Conservation (phyloP, 2,329 filamentous ascomycete genomes). For the Fusarium foetens region DNA sequence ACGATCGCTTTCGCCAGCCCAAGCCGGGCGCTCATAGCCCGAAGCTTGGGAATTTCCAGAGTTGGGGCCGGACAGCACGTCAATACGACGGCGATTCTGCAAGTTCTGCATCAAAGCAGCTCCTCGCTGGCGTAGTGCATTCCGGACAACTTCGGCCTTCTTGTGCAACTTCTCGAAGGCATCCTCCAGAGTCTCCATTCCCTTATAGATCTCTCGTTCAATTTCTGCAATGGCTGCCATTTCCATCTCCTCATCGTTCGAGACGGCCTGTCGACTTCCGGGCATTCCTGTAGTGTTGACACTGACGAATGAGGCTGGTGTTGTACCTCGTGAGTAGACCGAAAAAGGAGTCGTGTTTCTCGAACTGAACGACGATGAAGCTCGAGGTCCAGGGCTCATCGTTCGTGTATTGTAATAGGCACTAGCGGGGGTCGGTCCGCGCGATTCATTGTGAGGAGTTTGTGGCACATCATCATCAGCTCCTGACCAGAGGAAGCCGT, state of each 20-base stretch:
- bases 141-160: slow-evolving; percentile 83
- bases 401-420: slow-evolving; percentile 54
- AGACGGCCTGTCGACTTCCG: slow-evolving; percentile 70
- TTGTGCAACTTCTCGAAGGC: slow-evolving; percentile 92
- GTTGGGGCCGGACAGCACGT: slow-evolving; percentile 60
- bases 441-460: slow-evolving; percentile 57
- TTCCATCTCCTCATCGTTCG: slow-evolving; percentile 92
- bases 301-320: slow-evolving; percentile 68
- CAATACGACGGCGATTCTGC: slow-evolving; percentile 68
- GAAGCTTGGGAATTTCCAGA: slow-evolving; percentile 59
- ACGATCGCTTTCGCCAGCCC: slow-evolving; percentile 54
- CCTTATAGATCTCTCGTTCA: slow-evolving; percentile 89
- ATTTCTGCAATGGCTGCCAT: slow-evolving; percentile 90
- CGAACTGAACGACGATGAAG: slow-evolving; percentile 55
- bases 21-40: slow-evolving; percentile 57
- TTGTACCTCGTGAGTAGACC: slow-evolving; percentile 65
- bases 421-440: slow-evolving; percentile 65
- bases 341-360: slow-evolving; percentile 61
- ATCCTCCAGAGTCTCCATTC: slow-evolving; percentile 95
- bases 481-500: slow-evolving; percentile 94
- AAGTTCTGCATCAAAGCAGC: slow-evolving; percentile 77
- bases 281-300: slow-evolving; percentile 60
- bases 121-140: slow-evolving; percentile 80
- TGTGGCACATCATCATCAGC: slow-evolving; percentile 70
- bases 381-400: slow-evolving; percentile 55